Conservation (phyloP, 2,329 filamentous ascomycete genomes). For the Thermomyces lanuginosus region DNA sequence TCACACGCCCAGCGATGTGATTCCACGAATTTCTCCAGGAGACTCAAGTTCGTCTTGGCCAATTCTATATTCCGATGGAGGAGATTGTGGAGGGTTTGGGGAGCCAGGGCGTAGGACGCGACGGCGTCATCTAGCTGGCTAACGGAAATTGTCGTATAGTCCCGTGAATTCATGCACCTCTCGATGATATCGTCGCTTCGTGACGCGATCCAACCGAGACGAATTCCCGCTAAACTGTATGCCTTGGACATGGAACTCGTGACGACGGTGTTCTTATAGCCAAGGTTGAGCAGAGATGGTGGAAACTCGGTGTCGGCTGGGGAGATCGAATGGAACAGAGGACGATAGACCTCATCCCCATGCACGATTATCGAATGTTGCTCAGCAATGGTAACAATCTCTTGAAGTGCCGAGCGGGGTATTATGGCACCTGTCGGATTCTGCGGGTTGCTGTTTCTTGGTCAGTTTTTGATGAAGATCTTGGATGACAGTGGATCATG, state of each 20-base stretch:
- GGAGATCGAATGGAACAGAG: slow-evolving; percentile 56
- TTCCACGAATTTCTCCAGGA: slow-evolving; percentile 52
- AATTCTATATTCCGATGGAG: slow-evolving; percentile 49
- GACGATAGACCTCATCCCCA: slow-evolving; percentile 69
- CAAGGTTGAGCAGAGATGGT: slow-evolving; percentile 53
- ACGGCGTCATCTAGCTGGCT: slow-evolving; percentile 68
- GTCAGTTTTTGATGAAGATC: slow-evolving; percentile 2
- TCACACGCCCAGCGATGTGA: slow-evolving; percentile 46
- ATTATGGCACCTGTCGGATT: slow-evolving; percentile 65
- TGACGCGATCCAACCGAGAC: slow-evolving; percentile 68
- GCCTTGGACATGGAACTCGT: slow-evolving; percentile 77
- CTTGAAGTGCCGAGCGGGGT: slow-evolving; percentile 41
- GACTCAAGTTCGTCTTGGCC: slow-evolving; percentile 48
- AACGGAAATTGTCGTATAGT: slow-evolving; percentile 78
- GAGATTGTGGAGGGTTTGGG: slow-evolving; percentile 46
- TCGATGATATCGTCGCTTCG: slow-evolving; percentile 46
- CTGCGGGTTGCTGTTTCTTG: slow-evolving; percentile 50
- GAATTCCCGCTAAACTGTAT: slow-evolving; percentile 65
- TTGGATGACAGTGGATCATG: neutral
- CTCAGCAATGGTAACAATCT: slow-evolving; percentile 48
- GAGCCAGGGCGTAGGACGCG: slow-evolving; percentile 56
- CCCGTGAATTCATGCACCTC: slow-evolving; percentile 46
- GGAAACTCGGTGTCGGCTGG: slow-evolving; percentile 40
- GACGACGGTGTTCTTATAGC: slow-evolving; percentile 53
- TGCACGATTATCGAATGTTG: slow-evolving; percentile 50